phyloP scores from a whole-genome alignment of 1,139 yeast genomes.

The Spencermartinsiella ligniputridi region DNA sequence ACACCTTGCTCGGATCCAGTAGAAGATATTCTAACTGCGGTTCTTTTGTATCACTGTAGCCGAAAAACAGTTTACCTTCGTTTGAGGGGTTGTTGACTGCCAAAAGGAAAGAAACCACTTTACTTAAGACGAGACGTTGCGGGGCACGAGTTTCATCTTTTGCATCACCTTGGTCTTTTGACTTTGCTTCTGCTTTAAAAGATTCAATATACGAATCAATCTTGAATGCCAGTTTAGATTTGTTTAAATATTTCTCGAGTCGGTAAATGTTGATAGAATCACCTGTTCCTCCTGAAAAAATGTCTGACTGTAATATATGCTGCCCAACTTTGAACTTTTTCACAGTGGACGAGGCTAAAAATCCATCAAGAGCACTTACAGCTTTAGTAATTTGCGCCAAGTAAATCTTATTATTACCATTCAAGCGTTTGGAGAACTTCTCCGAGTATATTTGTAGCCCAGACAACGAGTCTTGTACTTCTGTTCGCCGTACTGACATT shows the following conservation, averaged over 20 bases:
- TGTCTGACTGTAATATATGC: conserved; percentile 47
- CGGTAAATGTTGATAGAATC: conserved; percentile 70
- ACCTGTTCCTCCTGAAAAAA: conserved; percentile 57
- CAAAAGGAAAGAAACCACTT: conserved; percentile 59
- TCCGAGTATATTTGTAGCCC: conserved; percentile 52
- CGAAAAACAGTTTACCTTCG: conserved; percentile 81
- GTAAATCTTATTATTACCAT: conserved; percentile 70
- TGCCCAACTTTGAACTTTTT: conserved; percentile 47
- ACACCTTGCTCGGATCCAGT: conserved; percentile 73
- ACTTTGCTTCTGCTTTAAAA: conserved; percentile 11
- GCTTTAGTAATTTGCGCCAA: conserved; percentile 60
- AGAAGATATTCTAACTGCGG: conserved; percentile 61
- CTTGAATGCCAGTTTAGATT: conserved; percentile 78
- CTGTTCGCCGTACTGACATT: conserved; percentile 48
- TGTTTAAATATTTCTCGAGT: conserved; percentile 57
- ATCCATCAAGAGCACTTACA: conserved; percentile 48
- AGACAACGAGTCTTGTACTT: conserved; percentile 42
- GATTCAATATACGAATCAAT: conserved; percentile 65
- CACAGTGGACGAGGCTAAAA: conserved; percentile 27
- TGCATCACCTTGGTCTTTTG: conserved; percentile 12
- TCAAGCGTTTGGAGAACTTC: conserved; percentile 60
- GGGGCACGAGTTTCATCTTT: conserved; percentile 11
- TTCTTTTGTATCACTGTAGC: conserved; percentile 29
- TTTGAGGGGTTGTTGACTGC: conserved; percentile 68
- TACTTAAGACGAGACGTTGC: conserved; percentile 65